Base-by-base conservation (phyloP, 208 protist species). In the Kentomonas sorsogonicus region DNA sequence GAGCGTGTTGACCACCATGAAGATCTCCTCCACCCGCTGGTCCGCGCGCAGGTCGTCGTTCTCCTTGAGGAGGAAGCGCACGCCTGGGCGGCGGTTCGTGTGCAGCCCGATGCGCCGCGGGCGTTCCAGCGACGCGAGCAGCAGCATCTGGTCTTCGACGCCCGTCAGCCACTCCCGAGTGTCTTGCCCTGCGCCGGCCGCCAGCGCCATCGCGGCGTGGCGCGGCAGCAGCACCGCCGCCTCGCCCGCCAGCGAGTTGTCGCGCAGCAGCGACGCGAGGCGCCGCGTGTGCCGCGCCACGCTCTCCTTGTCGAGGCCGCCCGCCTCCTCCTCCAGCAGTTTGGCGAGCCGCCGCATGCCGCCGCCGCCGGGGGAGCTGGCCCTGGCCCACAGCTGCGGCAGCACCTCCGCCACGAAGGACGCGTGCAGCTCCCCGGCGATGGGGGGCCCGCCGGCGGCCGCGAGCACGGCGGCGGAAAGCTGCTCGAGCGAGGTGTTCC, bases 21-120 rank as follows among this genome's bases (percentile, higher is more conserved):
- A 97, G 3, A 98, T 30, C 57, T 96, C 83, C 69, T 98, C 69
- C 18, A 98, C 63, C 41, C 96, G 77, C 77, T 98, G 90, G 67
- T 97, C 95, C 18, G 90, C 67, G 5, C 95, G 79, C 5, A 98
- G 53, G 72, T 98, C 96, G 59, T 98, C 94, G 31, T 93, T 93
- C 45, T 91, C 94, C 68, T 98, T 98, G 34, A 96, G 89, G 0
- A 98, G 69, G 46, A 91, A 95, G n/a, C n/a, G n/a, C 26, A 60
- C 46, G 57, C 92, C 74, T 27, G 82, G 77, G 27, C 65, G 72
- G 53, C 82, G 83, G 22, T 67, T 88, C 15, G 91, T 86, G 58
- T 81, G 66, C 9, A 98, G 72, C 16, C 67, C 81, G 0, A 98
- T 29, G 16, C 79, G 64, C 72, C 97, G 97, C 27, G 96, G 95